Evolutionary conservation across 495 filamentous ascomycete species (phyloP), one percentile per base, ranked within the genome.

Genomic region (Penicillium mononematosum): DNA sequence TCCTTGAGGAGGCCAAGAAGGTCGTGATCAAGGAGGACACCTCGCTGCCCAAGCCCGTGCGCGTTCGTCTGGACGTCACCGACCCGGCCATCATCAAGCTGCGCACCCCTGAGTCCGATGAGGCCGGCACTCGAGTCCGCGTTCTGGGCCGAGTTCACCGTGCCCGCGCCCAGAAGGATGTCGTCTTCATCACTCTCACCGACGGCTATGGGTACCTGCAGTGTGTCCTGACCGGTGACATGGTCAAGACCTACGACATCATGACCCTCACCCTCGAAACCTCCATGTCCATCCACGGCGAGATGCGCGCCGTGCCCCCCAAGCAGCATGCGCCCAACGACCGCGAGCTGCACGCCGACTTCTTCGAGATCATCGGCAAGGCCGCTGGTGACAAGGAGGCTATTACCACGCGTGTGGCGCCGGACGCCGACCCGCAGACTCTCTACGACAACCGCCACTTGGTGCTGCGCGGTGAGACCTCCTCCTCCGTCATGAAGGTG

Each of bases 291-390:
- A 80, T 98, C 25, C 87, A 85, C 61, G 94, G 94, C 61, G 90
- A 96, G 78, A 88, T 99, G 85, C 84, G 82, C 65, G 85, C 88
- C 56, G 86, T 97, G 10, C 94, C 88, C 2, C 79, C 81, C 27
- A 91, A 88, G 59, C 83, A 88, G 59, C 83, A 87, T 49, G 95
- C 95, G 5, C 91, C 91, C 45, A 86, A 90, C 71, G 77, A 87
- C 80, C 90, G 96, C 50, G 94, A 99, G 72, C 80, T 99, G 45
- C 91, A 96, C 60, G 95, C 89, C 55, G 94, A 99, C 70, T 98
- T 89, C 78, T 98, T 86, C 78, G 85, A 86, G 70, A 83, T 98
- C 65, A 83, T 92, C 58, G 88, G 91, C 59, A 84, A 85, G 58
- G 91, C 92, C 17, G 89, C 91, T 14, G 89, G 90, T 48, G 94